Conservation (phyloP, 257 asterid genomes). For the Striga asiatica region DNA sequence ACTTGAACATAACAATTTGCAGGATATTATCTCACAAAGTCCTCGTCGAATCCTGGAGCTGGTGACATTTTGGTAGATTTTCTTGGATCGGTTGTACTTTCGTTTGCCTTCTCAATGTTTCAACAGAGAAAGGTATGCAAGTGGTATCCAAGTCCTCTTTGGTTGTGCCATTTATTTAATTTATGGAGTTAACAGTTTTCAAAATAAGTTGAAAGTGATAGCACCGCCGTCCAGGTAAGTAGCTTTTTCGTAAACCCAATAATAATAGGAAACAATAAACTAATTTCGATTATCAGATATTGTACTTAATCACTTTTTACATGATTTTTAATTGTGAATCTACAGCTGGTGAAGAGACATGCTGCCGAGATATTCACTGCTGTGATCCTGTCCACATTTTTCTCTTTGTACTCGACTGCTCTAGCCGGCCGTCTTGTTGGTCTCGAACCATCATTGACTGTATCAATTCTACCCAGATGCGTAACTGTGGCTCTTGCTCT, state of each 20-base stretch:
- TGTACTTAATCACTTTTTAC: neutral
- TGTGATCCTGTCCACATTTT: conserved; percentile 63
- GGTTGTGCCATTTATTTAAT: neutral
- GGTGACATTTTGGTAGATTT: conserved; percentile 94
- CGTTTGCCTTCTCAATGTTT: conserved; percentile 98
- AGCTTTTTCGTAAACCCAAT: too few species aligned
- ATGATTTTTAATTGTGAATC: neutral
- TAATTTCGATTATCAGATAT: too few species aligned
- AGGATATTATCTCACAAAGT: conserved; percentile 85
- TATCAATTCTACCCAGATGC: conserved; percentile 96
- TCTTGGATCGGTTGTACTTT: conserved; percentile 87
- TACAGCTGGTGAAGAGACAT: conserved; percentile 91
- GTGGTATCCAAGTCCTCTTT: neutral
- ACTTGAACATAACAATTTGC: conserved; percentile 16
- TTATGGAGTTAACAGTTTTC: too few species aligned
- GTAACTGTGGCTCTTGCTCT: conserved; percentile 98
- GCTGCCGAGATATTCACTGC: conserved; percentile 96
- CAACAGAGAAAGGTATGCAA: conserved; percentile 80
- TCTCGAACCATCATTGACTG: conserved; percentile 55
- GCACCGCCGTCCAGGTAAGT: too few species aligned
- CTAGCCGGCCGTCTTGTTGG: conserved; percentile 70
- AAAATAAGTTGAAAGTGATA: too few species aligned
- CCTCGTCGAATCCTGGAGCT: conserved; percentile 87
- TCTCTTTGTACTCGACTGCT: conserved; percentile 89
- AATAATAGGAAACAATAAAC: too few species aligned